Conservation (phyloP, 176 grass and related monocot species). For the Metroxylon sagu region DNA sequence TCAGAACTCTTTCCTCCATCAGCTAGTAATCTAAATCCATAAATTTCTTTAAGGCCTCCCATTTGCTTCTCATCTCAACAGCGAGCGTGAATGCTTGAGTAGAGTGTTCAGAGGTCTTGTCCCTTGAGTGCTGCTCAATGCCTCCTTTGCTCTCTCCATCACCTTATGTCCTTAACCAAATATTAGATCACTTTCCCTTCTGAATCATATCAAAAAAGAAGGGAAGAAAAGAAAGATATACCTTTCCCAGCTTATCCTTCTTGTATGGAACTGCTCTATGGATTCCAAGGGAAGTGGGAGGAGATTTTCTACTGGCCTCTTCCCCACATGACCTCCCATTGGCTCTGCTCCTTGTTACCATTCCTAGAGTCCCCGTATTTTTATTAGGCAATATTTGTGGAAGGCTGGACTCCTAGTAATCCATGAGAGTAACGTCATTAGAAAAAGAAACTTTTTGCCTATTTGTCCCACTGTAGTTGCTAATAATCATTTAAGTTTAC, state of each 20-base stretch:
- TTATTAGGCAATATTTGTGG: conserved; percentile 29
- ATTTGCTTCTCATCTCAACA: conserved; percentile 29
- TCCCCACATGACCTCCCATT: not conserved
- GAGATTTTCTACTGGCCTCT: conserved; percentile 18
- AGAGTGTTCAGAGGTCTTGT: conserved; percentile 34
- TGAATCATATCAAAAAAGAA: not conserved
- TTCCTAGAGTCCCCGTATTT: not conserved
- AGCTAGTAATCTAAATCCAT: too few species aligned
- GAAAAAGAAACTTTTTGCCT: too few species aligned
- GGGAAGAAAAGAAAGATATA: not conserved
- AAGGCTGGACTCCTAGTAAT: conserved; percentile 55
- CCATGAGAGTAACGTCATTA: not conserved
- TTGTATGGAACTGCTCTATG: conserved; percentile 27
- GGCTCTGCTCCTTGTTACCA: conserved; percentile 53
- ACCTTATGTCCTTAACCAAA: not conserved
- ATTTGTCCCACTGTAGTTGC: too few species aligned
- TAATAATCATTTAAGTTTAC: not conserved
- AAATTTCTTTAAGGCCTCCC: too few species aligned
- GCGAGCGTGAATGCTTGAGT: conserved; percentile 44
- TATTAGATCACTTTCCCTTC: not conserved
- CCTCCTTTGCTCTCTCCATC: conserved; percentile 12
- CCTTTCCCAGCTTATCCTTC: conserved; percentile 36
- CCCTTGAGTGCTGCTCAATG: not conserved
- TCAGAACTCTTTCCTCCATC: too few species aligned
- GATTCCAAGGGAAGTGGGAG: not conserved